Base-by-base conservation (phyloP, 768 basidiomycete genomes). In the Boletellus sp. region DNA sequence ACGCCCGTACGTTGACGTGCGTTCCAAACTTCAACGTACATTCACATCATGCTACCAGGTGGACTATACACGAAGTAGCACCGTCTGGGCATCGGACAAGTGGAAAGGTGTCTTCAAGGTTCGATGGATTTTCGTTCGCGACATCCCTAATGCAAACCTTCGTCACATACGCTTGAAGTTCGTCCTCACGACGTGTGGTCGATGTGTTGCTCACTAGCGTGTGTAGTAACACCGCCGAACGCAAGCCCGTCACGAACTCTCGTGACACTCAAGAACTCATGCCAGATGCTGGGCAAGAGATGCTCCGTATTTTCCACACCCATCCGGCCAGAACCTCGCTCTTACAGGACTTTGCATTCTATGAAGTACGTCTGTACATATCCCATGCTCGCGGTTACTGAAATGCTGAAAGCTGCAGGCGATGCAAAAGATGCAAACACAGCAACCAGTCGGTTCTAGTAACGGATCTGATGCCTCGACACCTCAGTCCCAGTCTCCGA, bases 21-120 rank as follows among this genome's bases (percentile, higher is more conserved):
- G 6, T 28, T 20, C 40, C 24, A 12, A 40, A 35, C 40, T 13
- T 24, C n/a, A 17, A 26, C 28, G 15, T 4, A 22, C 16, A 22
- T 38, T 50, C 44, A 57, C 51, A 8, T 33, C 39, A 28, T 31
- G 48, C 37, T 45, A 15, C 35, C 50, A 85, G 79, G 89, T 98
- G 33, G 95, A 98, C 66, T 94, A 98, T 67, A 87, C 89, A 6
- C 80, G 87, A 51, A 93, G 91, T 65, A 94, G 90, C 54, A 97
- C 88, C 1, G 96, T 99, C 17, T 99, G 96, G 96, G 94, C 94
- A 1, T 94, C 94, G 31, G 94, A 98, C 71, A 99, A 99, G 67
- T 99, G 96, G 96, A 98, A 99, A 70, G 96, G 96, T 20, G 92
- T 98, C 45, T 96, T 99, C 77, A 95, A 94, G 72, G 92, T 99